Percentiles rank a stretch among this genome's conserved stretches.
These are phyloP conservation scores for Wickerhamomyces chaumierensis DNA, from an alignment of 805 yeast species.

Conservation along the genomic window DNA sequence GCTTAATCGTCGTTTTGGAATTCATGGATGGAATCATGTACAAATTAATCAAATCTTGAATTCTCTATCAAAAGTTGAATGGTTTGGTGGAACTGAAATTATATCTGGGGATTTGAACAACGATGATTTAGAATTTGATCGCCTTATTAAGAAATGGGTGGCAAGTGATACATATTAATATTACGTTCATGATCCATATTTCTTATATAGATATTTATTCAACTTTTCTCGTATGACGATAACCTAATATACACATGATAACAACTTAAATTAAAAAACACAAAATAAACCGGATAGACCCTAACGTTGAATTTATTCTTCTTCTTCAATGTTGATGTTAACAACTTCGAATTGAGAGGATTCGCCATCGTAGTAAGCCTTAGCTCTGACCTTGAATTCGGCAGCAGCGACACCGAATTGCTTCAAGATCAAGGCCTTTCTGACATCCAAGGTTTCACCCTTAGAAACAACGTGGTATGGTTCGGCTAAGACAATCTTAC, in stretches of 20 bases:
- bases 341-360: constrained; percentile 21
- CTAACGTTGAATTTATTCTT: constrained; percentile 5
- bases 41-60: constrained; percentile 3
- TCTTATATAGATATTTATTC: too few species aligned
- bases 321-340: constrained; percentile 23
- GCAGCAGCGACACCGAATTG: constrained; percentile 94
- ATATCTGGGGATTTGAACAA: background rate
- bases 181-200: too few species aligned
- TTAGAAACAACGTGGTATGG: constrained; percentile 72
- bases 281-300: background rate
- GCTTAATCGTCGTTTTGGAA: constrained; percentile 4
- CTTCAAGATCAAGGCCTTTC: constrained; percentile 84
- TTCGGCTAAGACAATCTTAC: constrained; percentile 69
- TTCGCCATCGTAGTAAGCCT: constrained; percentile 72
- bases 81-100: background rate
- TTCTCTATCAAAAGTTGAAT: background rate
- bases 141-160: background rate
- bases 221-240: background rate
- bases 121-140: background rate
- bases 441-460: constrained; percentile 77
- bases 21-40: background rate
- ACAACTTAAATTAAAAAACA: constrained; percentile 1
- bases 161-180: background rate
- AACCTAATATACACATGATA: background rate
- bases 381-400: constrained; percentile 71